These are phyloP conservation scores for Anthracocystis panici-leucophaei DNA, from an alignment of 1,284 basidiomycete species.

Conservation along the genomic window DNA sequence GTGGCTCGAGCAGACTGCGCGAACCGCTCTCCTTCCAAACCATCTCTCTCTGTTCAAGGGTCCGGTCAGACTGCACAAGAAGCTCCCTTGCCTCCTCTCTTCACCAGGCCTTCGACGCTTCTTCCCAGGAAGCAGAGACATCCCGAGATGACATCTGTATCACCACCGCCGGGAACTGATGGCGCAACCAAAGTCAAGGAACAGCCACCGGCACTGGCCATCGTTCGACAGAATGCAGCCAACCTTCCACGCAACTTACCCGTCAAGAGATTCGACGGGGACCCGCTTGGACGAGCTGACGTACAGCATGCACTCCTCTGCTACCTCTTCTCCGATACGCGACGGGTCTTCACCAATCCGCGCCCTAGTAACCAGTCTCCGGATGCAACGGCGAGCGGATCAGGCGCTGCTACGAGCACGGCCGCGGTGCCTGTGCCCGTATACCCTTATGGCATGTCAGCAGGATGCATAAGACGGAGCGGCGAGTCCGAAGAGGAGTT, in stretches of 20 bases:
- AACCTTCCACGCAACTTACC: constrained; percentile 63
- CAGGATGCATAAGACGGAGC: constrained; percentile 54
- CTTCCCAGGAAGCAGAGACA: background rate
- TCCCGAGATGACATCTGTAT: constrained; percentile 14
- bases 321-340: constrained; percentile 80
- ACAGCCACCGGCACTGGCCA: constrained; percentile 25
- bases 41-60: constrained; percentile 3
- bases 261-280: constrained; percentile 67
- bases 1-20: constrained; percentile 33
- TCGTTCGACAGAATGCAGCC: constrained; percentile 38
- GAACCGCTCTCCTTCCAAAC: constrained; percentile 5
- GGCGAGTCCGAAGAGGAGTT: constrained; percentile 60
- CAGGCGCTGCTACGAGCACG: constrained; percentile 21
- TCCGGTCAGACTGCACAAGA: background rate
- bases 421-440: constrained; percentile 50
- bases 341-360: constrained; percentile 79
- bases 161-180: constrained; percentile 22
- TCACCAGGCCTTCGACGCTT: background rate
- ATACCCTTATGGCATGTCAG: constrained; percentile 64
- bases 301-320: constrained; percentile 86
- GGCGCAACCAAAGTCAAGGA: constrained; percentile 12
- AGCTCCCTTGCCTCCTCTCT: background rate
- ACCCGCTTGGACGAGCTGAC: constrained; percentile 72
- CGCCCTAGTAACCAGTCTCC: constrained; percentile 44
- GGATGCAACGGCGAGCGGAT: constrained; percentile 32